Base-by-base conservation (phyloP, 345 rosid species). In the Lepidium aucheri region DNA sequence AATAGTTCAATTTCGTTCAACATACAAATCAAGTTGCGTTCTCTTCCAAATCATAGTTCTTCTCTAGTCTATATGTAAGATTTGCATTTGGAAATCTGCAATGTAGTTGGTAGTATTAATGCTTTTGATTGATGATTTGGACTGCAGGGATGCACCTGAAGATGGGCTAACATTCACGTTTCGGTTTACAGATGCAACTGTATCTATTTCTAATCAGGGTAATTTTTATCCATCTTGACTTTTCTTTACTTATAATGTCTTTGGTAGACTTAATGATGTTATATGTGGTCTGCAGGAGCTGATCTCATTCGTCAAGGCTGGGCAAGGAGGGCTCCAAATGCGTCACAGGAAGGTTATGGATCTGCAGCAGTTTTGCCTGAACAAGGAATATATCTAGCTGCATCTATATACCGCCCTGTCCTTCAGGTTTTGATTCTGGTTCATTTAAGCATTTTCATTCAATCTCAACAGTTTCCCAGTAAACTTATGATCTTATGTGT, bases 301-400 rank as follows among this genome's bases (percentile, higher is more conserved):
- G 90, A 85, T 75, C 85, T 86, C 60, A 78, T 86, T 74, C 86
- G 86, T 70, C 95, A 86, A 81, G 96, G 99, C 72, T 94, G 99
- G 99, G 87, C 74, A 72, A 84, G 81, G 82, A 94, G 78, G 79
- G 86, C 88, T 72, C 67, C 95, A 44, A 86, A 84, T 84, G 86
- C 83, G 32, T 70, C 76, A 55, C 91, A 91, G 75, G 97, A 94
- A 87, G 96, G 96, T 68, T 94, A 91, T 76, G 99, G 99, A 14
- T 86, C 99, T 84, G 89, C 97, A 35, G 78, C 99, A 67, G 84
- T 94, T 75, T 84, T 91, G 78, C 97, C 97, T 74, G 97, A 94
- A 82, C 99, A 86, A 80, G 99, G 99, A 76, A 85, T 94, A 76
- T 94, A 94, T 80, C 86, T 94, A 44, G 97, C 93, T 14, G 99